Base-by-base conservation (phyloP, 106 monocot species). In the Xerophyta viscosa region DNA sequence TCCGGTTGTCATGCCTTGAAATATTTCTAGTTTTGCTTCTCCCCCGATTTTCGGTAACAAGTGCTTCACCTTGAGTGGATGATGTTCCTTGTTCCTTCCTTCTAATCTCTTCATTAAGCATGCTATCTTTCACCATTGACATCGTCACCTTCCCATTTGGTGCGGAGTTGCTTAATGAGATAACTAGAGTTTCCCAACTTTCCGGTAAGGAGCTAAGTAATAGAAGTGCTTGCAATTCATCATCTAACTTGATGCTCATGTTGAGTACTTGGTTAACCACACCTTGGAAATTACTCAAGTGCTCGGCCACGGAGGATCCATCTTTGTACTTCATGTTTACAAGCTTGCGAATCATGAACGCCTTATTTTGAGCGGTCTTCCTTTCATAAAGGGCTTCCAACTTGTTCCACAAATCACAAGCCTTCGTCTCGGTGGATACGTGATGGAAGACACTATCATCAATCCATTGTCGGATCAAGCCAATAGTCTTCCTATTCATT, bases 31-130 rank as follows among this genome's bases (percentile, higher is more conserved):
- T 3, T 3, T 50, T 50, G 22, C 56, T 27, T 39, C 9, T 56
- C 9, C 56, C 56, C 12, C 37, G 18, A 20, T 18, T 30, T 24
- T 56, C 20, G 21, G n/a, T 21, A 2, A 37, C 36, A 33, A 56
- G 15, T 21, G 10, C 56, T 8, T 36, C 29, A 2, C 18, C 18
- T 12, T 29, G n/a, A 2, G 4, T 29, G 3, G 8, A 4, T 28
- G 8, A 20, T 20, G 19, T n/a, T n/a, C 53, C 29, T 4, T 23
- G 17, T 53, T 17, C 22, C 12, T 30, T 29, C 28, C 53, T 53
- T 31, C 53, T 30, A 6, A 29, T 53, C 30, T 53, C 53, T 30
- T 53, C 53, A 30, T 53, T 30, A 3, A 53, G 17, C 17, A 53
- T 23, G 29, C 29, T 30, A 8, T 15, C 26, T 2, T 23, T 53